phyloP scores from a whole-genome alignment of 345 rosid species.

The Hypericum androsaemum region DNA sequence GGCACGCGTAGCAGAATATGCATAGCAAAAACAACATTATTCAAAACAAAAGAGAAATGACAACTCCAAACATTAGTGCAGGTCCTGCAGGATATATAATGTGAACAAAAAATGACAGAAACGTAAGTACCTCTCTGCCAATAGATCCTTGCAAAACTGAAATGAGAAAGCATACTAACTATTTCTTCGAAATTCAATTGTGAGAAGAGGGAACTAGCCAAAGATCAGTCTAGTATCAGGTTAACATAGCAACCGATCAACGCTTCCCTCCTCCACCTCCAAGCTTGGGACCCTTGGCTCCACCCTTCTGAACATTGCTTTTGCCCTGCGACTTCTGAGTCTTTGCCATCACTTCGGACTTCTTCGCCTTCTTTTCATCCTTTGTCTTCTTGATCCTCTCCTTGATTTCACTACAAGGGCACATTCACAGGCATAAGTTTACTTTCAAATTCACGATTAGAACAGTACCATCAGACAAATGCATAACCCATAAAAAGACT shows the following conservation, averaged over 20 bases:
- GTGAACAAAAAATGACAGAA: too few relatives aligned
- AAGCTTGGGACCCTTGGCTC: conserved; percentile 24
- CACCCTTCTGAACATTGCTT: conserved; percentile 12
- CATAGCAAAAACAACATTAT: too few relatives aligned
- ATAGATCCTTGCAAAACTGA: conserved; percentile 11
- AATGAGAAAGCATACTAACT: too few relatives aligned
- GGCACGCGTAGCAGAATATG: too few relatives aligned
- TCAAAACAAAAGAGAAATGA: too few relatives aligned
- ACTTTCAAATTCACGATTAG: too few relatives aligned
- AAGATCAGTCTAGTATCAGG: neutral
- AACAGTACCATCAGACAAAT: neutral
- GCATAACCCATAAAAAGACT: neutral
- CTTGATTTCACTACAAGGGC: conserved; percentile 22
- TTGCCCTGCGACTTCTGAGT: conserved; percentile 17
- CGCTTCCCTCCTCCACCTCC: conserved; percentile 34
- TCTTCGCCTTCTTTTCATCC: conserved; percentile 32
- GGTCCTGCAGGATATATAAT: too few relatives aligned
- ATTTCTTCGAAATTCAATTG: too few relatives aligned
- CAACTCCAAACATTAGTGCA: too few relatives aligned
- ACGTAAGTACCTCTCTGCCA: conserved; percentile 10
- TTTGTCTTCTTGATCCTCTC: conserved; percentile 30
- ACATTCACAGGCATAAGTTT: neutral
- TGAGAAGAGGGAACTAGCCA: neutral
- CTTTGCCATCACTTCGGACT: conserved; percentile 24
- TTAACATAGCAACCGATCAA: conserved; percentile 6